A percentile compares a stretch with the other conserved stretches of the same genome.
Conservation (phyloP, 306 rosid species). For the Castanea sativa region DNA sequence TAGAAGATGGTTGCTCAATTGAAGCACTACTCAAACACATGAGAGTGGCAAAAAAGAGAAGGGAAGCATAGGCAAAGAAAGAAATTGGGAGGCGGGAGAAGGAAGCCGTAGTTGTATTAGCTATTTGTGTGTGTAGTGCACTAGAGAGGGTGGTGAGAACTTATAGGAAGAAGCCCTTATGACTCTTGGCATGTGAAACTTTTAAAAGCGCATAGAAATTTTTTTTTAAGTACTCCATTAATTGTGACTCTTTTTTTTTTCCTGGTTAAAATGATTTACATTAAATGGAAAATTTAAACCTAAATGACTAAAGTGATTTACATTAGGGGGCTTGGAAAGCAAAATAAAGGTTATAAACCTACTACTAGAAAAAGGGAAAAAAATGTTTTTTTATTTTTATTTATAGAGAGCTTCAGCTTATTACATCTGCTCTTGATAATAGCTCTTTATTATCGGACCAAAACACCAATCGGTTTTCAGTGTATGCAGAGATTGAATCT, state of each 20-base stretch:
- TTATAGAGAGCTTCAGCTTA: accelerated
- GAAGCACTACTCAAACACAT: background rate
- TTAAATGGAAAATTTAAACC: no score
- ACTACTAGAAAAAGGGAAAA: no score
- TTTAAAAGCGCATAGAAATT: background rate
- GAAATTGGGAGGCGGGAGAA: background rate
- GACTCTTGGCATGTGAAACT: background rate
- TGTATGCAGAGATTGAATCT: accelerated
- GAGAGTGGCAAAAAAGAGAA: background rate
- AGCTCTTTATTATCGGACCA: accelerated
- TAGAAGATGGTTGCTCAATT: background rate
- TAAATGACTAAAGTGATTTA: no score
- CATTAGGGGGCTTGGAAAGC: no score
- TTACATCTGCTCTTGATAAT: accelerated
- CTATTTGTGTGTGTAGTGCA: background rate
- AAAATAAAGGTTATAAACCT: no score
- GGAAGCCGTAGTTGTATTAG: background rate
- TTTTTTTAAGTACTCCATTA: no score
- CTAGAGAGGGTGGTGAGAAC: background rate
- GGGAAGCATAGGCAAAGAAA: background rate
- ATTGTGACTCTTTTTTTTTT: no score
- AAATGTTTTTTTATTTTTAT: no score
- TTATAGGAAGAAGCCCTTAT: background rate
- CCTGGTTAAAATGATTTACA: no score
- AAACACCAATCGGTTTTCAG: accelerated